Evolutionary conservation across 768 basidiomycete genomes (phyloP).

Genomic region (Antrodiella citrinella): DNA sequence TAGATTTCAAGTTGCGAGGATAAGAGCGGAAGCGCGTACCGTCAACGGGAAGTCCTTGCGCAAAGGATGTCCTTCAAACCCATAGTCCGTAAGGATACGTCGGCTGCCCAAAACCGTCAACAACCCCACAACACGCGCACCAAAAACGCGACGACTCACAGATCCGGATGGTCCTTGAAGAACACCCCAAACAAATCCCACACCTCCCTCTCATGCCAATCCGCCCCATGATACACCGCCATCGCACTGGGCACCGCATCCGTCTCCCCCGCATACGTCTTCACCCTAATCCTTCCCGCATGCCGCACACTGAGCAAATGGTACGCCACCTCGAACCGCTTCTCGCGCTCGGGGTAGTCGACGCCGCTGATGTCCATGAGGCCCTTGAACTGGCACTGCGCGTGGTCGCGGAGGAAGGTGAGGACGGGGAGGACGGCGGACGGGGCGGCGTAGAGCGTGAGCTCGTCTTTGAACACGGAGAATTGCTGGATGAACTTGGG

Average conservation of each 20-base stretch:
- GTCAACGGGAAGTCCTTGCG: constrained; percentile 98
- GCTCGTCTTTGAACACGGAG: constrained; percentile 92
- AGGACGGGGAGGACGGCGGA: constrained; percentile 76
- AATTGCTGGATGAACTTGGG: constrained; percentile 99
- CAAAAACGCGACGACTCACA: constrained; percentile 44
- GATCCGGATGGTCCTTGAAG: constrained; percentile 93
- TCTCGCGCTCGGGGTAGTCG: constrained; percentile 88
- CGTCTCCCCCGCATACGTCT: constrained; percentile 93
- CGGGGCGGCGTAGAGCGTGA: constrained; percentile 83
- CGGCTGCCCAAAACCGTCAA: constrained; percentile 42
- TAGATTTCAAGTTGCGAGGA: not conserved
- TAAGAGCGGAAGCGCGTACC: constrained; percentile 45
- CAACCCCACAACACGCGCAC: not conserved
- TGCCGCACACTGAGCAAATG: constrained; percentile 78
- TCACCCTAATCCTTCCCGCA: constrained; percentile 85
- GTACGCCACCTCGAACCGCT: constrained; percentile 96
- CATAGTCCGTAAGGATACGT: constrained; percentile 97
- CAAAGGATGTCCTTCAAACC: constrained; percentile 95
- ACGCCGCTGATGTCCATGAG: constrained; percentile 93
- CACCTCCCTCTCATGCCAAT: constrained; percentile 98
- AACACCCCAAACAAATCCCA: constrained; percentile 98
- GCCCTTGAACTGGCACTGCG: constrained; percentile 89
- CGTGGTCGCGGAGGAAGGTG: constrained; percentile 91
- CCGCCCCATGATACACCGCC: constrained; percentile 80
- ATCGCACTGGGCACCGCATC: constrained; percentile 82